A percentile compares a stretch with the other conserved stretches of the same genome.
Conservation (phyloP, 352 stramenopile species). For the Phytophthora cajani region DNA sequence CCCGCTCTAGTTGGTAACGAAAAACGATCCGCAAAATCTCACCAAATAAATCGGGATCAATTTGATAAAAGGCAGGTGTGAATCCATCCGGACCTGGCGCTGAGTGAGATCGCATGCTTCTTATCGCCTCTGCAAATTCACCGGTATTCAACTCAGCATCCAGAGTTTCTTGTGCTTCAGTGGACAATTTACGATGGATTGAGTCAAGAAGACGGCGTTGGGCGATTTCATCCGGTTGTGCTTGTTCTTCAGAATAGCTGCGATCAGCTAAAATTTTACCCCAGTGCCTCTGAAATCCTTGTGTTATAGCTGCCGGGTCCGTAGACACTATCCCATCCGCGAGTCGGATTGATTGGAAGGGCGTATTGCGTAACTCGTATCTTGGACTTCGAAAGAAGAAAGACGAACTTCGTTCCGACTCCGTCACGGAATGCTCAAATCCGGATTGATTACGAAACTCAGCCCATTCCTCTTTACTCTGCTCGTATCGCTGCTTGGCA, state of each 20-base stretch:
- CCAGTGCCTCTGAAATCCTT: neutral
- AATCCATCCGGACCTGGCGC: conserved; percentile 3
- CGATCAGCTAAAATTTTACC: neutral
- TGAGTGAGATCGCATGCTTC: neutral
- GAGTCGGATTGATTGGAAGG: neutral
- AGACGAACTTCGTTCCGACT: neutral
- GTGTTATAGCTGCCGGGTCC: neutral
- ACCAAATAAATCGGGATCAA: conserved; percentile 2
- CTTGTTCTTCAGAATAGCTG: neutral
- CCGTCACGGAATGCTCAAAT: neutral
- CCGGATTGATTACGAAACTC: neutral
- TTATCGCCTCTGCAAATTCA: conserved; percentile 2
- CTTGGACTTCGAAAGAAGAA: neutral
- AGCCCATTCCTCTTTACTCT: conserved; percentile 2
- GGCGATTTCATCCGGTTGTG: neutral
- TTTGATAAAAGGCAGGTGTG: neutral
- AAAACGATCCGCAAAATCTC: conserved; percentile 1
- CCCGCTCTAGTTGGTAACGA: conserved; percentile 2
- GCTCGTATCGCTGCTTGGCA: neutral
- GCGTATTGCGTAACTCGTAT: neutral
- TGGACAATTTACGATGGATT: neutral
- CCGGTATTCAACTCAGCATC: neutral
- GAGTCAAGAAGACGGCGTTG: neutral
- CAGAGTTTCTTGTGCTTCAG: neutral
- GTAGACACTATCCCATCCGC: neutral